Evolutionary conservation across 1,139 yeast genomes (phyloP), one percentile per base, ranked within the genome.

Genomic region (Kodamaea fungicola): DNA sequence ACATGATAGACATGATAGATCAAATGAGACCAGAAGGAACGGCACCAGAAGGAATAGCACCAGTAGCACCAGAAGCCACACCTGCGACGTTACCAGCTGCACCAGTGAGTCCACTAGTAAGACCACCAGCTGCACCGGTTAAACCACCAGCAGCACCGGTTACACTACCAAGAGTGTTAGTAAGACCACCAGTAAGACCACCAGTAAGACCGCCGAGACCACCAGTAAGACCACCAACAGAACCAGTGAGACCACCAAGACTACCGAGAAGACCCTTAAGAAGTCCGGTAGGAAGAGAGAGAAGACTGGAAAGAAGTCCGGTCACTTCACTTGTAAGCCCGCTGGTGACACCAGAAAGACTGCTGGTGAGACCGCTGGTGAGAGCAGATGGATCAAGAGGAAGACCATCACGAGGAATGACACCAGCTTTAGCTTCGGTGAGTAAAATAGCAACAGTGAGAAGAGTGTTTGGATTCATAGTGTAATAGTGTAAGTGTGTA

Each of bases 231-330:
- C 26, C 26, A 6, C 26, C 26, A 8, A 23, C 26, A n/a, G 10
- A 8, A n/a, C 26, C 26, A 23, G 26, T 23, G 10, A 23, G 26
- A 23, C 26, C 26, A n/a, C 10, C 10, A n/a, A n/a, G 9, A 23
- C 9, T n/a, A 23, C 26, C 26, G 9, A 8, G 10, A n/a, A 23
- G 26, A 23, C 26, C 10, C 10, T 22, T 19, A 16, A 29, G 34
- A 9, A 37, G 31, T 4, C 12, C 31, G 22, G 13, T 8, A 16
- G 12, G 19, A n/a, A 29, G 22, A 9, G 21, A 16, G 8, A 29
- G 31, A 29, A 29, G 31, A 12, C 12, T 21, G 10, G 8, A 13
- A 29, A 29, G 31, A 19, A 13, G 30, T 12, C 30, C 30, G 30
- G 9, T 12, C 30, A 13, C 19, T 27, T 27, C 19, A 7, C 26